A percentile compares a stretch with the other conserved stretches of the same genome.
Conservation (phyloP, 2,329 filamentous ascomycete species). For the Zalaria sp. region DNA sequence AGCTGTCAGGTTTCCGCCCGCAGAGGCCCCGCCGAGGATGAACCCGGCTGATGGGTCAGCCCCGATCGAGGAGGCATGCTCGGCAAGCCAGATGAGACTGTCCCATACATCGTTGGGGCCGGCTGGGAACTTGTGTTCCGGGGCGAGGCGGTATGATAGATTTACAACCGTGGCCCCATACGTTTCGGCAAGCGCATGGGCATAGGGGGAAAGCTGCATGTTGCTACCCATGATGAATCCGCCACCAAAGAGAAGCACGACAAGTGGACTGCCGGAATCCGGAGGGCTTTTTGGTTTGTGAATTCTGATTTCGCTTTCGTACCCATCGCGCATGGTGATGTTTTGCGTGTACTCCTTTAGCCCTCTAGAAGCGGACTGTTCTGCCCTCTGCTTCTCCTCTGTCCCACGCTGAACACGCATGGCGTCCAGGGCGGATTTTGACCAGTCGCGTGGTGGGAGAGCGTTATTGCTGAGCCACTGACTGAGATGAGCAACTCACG, state of each 20-base stretch:
- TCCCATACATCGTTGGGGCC: conserved; percentile 32
- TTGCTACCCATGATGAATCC: conserved; percentile 14
- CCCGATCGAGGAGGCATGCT: conserved; percentile 24
- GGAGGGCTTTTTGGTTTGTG: conserved; percentile 12
- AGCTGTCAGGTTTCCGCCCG: conserved; percentile 28
- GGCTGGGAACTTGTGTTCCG: conserved; percentile 32
- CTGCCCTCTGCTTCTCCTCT: conserved; percentile 2
- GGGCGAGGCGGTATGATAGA: conserved; percentile 31
- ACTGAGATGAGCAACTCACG: neutral
- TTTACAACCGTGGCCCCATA: conserved; percentile 28
- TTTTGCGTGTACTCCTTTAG: conserved; percentile 8
- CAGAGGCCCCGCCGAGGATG: conserved; percentile 34
- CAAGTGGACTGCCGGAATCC: conserved; percentile 9
- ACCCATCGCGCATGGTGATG: conserved; percentile 19
- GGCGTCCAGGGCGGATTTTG: neutral
- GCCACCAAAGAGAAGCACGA: conserved; percentile 15
- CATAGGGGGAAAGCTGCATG: conserved; percentile 11
- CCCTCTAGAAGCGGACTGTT: conserved; percentile 3
- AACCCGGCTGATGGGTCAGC: conserved; percentile 32
- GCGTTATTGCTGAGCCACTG: conserved; percentile 4
- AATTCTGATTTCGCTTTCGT: conserved; percentile 19
- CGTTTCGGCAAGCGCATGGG: conserved; percentile 9
- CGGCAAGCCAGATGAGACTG: conserved; percentile 29
- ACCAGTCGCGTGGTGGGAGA: conserved; percentile 4
- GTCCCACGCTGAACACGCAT: conserved; percentile 4